Conservation (phyloP, 371 early-diverging fungal genomes). For the Scutellospora calospora region DNA sequence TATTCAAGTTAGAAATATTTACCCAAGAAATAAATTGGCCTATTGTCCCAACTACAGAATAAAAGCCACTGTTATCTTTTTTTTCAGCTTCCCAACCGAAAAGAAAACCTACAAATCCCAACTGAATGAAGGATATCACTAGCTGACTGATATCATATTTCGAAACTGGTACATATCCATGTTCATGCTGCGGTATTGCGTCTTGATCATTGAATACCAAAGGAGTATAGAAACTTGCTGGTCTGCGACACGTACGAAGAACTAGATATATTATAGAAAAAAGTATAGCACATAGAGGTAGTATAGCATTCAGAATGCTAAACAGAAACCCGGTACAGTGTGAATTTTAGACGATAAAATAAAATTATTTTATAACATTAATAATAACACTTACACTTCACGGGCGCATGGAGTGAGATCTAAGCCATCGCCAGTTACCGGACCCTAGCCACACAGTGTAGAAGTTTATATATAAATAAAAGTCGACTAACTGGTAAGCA, state of each 20-base stretch:
- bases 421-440: slow-evolving; percentile 26
- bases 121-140: slow-evolving; percentile 42
- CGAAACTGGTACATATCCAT: slow-evolving; percentile 24
- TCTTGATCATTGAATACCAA: background rate
- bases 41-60: slow-evolving; percentile 35
- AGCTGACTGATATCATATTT: slow-evolving; percentile 43
- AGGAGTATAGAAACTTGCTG: background rate
- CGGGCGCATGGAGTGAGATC: slow-evolving; percentile 37
- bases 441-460: slow-evolving; percentile 36
- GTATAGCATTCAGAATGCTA: slow-evolving; percentile 35
- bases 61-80: slow-evolving; percentile 24
- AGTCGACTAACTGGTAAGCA: slow-evolving; percentile 8
- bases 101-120: slow-evolving; percentile 43
- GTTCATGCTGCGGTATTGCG: background rate
- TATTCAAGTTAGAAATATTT: background rate
- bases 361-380: background rate
- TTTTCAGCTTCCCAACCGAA: slow-evolving; percentile 38
- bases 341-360: background rate
- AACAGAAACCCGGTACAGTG: background rate
- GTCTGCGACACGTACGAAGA: slow-evolving; percentile 7
- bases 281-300: slow-evolving; percentile 24
- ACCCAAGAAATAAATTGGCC: slow-evolving; percentile 43
- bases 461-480: background rate
- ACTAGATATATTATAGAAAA: slow-evolving; percentile 30
- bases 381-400: slow-evolving; percentile 34